These are phyloP conservation scores for Pisolithus tinctorius DNA, from an alignment of 768 basidiomycete species.

Conservation along the genomic window DNA sequence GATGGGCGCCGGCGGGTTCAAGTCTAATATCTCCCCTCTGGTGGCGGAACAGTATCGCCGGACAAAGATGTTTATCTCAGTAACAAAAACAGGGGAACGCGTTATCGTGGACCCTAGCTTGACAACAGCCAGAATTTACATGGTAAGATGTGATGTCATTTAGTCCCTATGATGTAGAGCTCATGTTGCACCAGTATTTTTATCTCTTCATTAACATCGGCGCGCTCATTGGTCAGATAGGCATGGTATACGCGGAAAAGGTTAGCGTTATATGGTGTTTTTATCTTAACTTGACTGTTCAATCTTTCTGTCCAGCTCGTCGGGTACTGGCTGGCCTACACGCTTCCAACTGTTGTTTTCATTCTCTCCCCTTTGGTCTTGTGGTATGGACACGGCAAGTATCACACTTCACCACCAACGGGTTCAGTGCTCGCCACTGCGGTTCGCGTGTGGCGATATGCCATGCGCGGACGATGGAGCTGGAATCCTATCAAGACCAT, in stretches of 20 bases:
- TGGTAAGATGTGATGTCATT: constrained; percentile 35
- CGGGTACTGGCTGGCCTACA: constrained; percentile 59
- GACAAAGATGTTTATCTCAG: no score
- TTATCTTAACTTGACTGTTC: not conserved
- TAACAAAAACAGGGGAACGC: constrained; percentile 48
- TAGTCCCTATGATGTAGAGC: not conserved
- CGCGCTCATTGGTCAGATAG: no score
- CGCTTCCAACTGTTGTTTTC: constrained; percentile 56
- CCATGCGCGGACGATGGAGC: no score
- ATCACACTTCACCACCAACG: no score
- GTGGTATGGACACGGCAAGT: no score
- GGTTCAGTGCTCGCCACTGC: no score
- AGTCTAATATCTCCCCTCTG: constrained; percentile 70
- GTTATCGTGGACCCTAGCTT: constrained; percentile 69
- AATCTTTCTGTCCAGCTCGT: constrained; percentile 35
- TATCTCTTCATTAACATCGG: no score
- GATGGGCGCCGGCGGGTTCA: constrained; percentile 62
- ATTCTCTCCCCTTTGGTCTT: constrained; percentile 36
- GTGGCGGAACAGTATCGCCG: constrained; percentile 50
- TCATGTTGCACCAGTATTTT: not conserved
- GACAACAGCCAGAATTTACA: constrained; percentile 67
- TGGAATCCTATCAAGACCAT: no score
- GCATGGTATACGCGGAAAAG: no score
- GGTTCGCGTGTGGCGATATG: no score
- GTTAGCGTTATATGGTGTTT: constrained; percentile 29